Conservation (phyloP, 2,329 filamentous ascomycete species). For the Domatiomyces catenatus region DNA sequence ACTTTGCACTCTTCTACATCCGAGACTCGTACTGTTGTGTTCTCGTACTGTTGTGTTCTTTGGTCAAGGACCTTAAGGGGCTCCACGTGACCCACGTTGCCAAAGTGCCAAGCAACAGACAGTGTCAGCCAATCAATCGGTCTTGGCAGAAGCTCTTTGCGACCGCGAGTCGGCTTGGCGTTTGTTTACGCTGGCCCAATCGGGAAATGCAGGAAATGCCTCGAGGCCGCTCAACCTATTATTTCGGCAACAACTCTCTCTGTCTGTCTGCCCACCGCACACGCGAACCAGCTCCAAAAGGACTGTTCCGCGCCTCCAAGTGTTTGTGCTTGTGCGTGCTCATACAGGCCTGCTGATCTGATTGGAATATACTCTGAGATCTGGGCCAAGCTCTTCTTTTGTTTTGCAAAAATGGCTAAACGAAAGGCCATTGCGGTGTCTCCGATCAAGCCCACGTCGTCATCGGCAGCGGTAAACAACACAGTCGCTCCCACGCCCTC, state of each 20-base stretch:
- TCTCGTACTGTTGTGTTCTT: neutral
- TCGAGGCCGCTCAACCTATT: neutral
- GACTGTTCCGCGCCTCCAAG: too few species aligned
- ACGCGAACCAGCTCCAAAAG: too few species aligned
- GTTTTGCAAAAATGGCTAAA: neutral
- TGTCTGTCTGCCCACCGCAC: too few species aligned
- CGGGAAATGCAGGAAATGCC: neutral
- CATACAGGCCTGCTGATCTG: too few species aligned
- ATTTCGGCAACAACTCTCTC: too few species aligned
- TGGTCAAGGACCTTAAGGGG: neutral
- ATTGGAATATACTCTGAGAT: too few species aligned
- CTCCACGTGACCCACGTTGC: too few species aligned
- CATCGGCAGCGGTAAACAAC: constrained; percentile 2
- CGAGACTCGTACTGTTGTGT: neutral
- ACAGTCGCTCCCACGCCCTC: constrained; percentile 9
- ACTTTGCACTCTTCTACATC: neutral
- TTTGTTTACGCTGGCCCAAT: neutral
- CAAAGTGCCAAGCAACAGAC: neutral
- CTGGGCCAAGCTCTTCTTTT: too few species aligned
- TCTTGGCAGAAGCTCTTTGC: neutral
- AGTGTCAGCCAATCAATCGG: neutral
- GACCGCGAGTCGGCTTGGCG: neutral
- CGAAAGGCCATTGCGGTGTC: constrained; percentile 7
- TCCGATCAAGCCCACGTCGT: constrained; percentile 13
- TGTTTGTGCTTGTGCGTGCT: too few species aligned